Evolutionary conservation across 23 red algal species (phyloP).

Genomic region (Chondrus crispus): DNA sequence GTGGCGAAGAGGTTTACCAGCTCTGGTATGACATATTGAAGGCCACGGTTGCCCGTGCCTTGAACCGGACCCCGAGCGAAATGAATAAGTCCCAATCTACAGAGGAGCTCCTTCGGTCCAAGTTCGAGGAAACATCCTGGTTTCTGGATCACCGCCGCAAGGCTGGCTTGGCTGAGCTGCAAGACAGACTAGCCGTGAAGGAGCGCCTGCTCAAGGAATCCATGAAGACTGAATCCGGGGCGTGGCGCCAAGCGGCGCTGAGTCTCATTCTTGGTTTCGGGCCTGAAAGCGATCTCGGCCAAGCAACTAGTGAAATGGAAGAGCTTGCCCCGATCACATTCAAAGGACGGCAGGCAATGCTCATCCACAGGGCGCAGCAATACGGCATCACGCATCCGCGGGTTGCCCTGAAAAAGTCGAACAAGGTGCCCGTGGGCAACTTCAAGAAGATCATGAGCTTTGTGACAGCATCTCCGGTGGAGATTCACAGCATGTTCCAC

Average conservation of each 20-base stretch:
- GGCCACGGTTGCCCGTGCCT: slow-evolving; percentile 12
- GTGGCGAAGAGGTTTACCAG: slow-evolving; percentile 11
- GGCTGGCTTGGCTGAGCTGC: neutral
- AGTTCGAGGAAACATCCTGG: slow-evolving; percentile 21
- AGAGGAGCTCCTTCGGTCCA: neutral
- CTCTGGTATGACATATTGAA: neutral
- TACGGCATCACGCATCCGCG: neutral
- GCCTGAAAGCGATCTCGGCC: neutral
- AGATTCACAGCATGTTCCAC: slow-evolving; percentile 54
- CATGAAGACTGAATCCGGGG: slow-evolving; percentile 24
- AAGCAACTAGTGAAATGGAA: neutral
- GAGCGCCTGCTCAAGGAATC: neutral
- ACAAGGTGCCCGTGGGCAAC: neutral
- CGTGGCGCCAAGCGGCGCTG: slow-evolving; percentile 51
- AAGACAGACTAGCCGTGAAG: neutral
- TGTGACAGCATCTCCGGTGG: slow-evolving; percentile 21
- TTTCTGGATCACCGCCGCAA: neutral
- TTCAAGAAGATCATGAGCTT: slow-evolving; percentile 9
- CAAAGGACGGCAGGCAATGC: neutral
- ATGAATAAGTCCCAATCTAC: neutral
- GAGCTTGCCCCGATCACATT: slow-evolving; percentile 8
- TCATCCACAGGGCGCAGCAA: slow-evolving; percentile 11
- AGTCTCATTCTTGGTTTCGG: slow-evolving; percentile 38
- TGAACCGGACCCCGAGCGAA: neutral
- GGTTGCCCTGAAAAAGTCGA: neutral